These are phyloP conservation scores for Naganishia antarctica DNA, from an alignment of 768 basidiomycete genomes.

Conservation along the genomic window DNA sequence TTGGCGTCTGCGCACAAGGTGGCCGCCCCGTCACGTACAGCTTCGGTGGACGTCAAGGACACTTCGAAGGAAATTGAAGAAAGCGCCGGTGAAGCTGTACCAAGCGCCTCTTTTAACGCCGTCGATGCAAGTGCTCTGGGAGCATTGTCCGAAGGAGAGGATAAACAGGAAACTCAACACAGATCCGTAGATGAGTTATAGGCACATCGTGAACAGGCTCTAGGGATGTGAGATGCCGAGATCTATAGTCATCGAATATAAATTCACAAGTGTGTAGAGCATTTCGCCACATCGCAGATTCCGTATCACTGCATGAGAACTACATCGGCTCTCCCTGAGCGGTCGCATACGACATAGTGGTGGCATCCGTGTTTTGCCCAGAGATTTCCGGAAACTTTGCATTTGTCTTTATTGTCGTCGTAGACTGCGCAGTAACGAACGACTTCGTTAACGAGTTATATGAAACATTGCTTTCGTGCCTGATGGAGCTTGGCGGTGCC, in stretches of 20 bases:
- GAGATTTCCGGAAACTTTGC: background rate
- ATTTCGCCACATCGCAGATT: too few relatives aligned
- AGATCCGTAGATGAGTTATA: constrained; percentile 15
- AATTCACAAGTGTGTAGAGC: too few relatives aligned
- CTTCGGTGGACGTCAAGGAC: too few relatives aligned
- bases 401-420: background rate
- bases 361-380: constrained; percentile 6
- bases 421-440: constrained; percentile 1
- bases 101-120: too few relatives aligned
- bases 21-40: background rate
- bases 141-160: background rate
- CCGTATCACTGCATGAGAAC: too few relatives aligned
- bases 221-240: too few relatives aligned
- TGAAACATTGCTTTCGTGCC: background rate
- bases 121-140: too few relatives aligned
- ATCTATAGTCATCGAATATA: too few relatives aligned
- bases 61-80: too few relatives aligned
- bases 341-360: constrained; percentile 9
- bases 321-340: background rate
- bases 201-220: background rate
- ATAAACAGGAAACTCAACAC: background rate
- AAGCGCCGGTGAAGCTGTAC: too few relatives aligned
- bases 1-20: constrained; percentile 4
- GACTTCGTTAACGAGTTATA: background rate
- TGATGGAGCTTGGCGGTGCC: background rate